phyloP scores from a whole-genome alignment of 257 asterid species.

The Verbascum thapsus region DNA sequence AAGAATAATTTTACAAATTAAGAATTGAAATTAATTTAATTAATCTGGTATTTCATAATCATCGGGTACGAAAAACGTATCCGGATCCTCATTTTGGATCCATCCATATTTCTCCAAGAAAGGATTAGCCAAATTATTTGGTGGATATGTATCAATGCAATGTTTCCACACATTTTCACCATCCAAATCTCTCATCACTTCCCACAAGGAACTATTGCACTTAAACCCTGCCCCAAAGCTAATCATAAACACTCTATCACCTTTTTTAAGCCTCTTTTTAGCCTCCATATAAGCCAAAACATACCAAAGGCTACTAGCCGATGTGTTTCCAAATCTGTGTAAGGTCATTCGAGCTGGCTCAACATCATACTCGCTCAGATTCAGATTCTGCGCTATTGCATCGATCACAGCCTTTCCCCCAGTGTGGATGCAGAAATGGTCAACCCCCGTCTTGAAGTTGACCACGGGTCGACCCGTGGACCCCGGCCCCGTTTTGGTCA shows the following conservation, averaged over 20 bases:
- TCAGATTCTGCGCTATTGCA: conserved; percentile 55
- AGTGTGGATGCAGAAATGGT: conserved; percentile 87
- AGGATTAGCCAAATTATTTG: conserved; percentile 56
- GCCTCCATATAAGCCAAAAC: conserved; percentile 91
- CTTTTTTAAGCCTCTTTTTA: conserved; percentile 70
- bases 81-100: conserved; percentile 69
- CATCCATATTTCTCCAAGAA: conserved; percentile 82
- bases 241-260: conserved; percentile 76
- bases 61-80: conserved; percentile 52
- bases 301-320: conserved; percentile 91
- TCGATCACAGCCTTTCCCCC: conserved; percentile 97
- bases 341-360: conserved; percentile 97
- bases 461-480: conserved; percentile 43
- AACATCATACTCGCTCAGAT: conserved; percentile 59
- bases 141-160: conserved; percentile 60
- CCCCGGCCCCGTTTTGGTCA: conserved; percentile 34
- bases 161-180: conserved; percentile 67
- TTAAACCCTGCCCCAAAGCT: conserved; percentile 95
- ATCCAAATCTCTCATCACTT: conserved; percentile 72
- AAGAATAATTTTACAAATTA: not conserved
- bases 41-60: conserved; percentile 66
- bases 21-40: not conserved
- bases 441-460: conserved; percentile 68
- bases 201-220: conserved; percentile 92
- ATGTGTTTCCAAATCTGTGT: conserved; percentile 94